Base-by-base conservation (phyloP, 1,284 basidiomycete species). In the Phaffia rhodozyma region DNA sequence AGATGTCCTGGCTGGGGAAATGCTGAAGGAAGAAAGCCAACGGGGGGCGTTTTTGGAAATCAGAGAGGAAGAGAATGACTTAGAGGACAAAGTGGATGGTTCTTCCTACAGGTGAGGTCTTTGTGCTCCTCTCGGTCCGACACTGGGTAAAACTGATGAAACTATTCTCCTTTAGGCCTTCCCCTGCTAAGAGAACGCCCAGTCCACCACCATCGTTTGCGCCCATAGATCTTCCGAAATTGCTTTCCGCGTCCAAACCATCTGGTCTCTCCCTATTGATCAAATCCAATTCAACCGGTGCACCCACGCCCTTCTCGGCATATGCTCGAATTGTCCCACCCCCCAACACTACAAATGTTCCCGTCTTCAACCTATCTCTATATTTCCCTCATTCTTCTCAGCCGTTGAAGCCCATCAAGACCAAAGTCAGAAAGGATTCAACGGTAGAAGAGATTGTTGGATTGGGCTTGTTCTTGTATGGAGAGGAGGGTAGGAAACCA, bases 361-460 rank as follows among this genome's bases (percentile, higher is more conserved):
- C 77, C 0, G 74, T 74, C 5, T 70, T 86, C 65, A 80, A 80
- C 21, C 83, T 96, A 57, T 82, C 83, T 55, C 80, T 97, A 0
- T 97, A 86, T 77, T 97, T 96, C 77, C 94, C 94, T 0, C 85
- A 87, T 71, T 86, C 88, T 3, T 77, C 76, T 1, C 77, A 83
- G 58, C 87, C 88, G 0, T 69, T 69, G 16, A 75, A 75, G 34
- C 76, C 77, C 1, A 72, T 81, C 67, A 72, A 76, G 61, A 71
- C 78, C 23, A 86, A 81, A 64, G 87, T 97, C 6, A 79, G 91
- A 63, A 86, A 85, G 68, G 93, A 97, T 70, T 87, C 91, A 0
- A 89, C 86, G 0, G 86, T 97, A 21, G 96, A 98, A 73, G 94
- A 98, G 73, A 88, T 96, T 3, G 89, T 97, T 60, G 96, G 96